Base-by-base conservation (phyloP, 352 stramenopile species). In the Thalassiosira livingstoniorum region DNA sequence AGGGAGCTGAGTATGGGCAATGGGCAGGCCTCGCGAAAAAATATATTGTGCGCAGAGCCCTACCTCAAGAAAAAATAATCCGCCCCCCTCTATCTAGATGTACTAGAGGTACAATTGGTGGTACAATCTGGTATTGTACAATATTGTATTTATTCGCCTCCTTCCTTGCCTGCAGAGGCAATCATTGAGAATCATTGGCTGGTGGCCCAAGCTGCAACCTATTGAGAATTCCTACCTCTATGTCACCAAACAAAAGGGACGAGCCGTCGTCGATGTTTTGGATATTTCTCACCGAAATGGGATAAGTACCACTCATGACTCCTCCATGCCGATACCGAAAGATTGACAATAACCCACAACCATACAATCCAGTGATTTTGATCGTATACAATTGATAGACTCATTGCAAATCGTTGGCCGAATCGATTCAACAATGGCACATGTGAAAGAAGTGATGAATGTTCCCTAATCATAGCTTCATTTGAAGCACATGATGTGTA, bases 191-290 rank as follows among this genome's bases (percentile, higher is more conserved):
- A n/a, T n/a, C n/a, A n/a, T n/a, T n/a, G n/a, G n/a, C n/a, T n/a
- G n/a, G n/a, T n/a, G n/a, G n/a, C n/a, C n/a, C n/a, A n/a, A n/a
- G n/a, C n/a, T n/a, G n/a, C n/a, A n/a, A n/a, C n/a, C n/a, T n/a
- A n/a, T n/a, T n/a, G n/a, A n/a, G n/a, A n/a, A n/a, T n/a, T n/a
- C n/a, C n/a, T n/a, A n/a, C n/a, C n/a, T n/a, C n/a, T 25, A 39
- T 58, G 51, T 77, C 37, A 82, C 74, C 74, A 82, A 1, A 76
- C 25, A 43, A 76, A 82, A 27, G 74, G 64, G 35, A 82, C 42
- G 1, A 82, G 37, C 51, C 29, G 67, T 31, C 55, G 75, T 25
- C 65, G 42, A 35, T 54, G 42, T 21, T 35, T 23, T 51, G 74
- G 74, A 66, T 82, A 82, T 0, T 43, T 25, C 11, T 15, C 21